Evolutionary conservation across 2,329 filamentous ascomycete species (phyloP).

Genomic region (Didymosphaeria variabile): DNA sequence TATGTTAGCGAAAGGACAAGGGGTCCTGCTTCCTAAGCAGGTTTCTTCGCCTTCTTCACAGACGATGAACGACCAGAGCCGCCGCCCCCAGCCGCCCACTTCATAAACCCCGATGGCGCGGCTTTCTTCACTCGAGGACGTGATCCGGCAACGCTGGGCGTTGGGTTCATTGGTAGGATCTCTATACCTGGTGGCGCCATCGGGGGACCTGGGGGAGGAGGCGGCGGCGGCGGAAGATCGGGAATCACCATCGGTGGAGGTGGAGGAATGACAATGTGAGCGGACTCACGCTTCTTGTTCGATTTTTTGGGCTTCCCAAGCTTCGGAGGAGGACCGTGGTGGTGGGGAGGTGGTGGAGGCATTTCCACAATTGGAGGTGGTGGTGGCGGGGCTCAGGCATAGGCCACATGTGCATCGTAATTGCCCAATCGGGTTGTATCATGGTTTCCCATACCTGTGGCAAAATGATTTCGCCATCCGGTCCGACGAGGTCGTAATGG

Average conservation of each 20-base stretch:
- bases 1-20: slow-evolving; percentile 12
- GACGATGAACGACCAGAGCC: slow-evolving; percentile 16
- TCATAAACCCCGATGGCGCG: slow-evolving; percentile 18
- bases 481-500: slow-evolving; percentile 58
- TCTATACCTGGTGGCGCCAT: neutral
- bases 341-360: slow-evolving; percentile 13
- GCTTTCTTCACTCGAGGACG: slow-evolving; percentile 6
- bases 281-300: slow-evolving; percentile 22
- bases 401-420: slow-evolving; percentile 58
- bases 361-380: slow-evolving; percentile 15
- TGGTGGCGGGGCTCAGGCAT: slow-evolving; percentile 45
- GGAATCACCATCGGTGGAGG: slow-evolving; percentile 16
- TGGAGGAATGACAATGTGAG: slow-evolving; percentile 16
- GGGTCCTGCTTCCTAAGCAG: slow-evolving; percentile 5
- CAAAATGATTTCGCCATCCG: slow-evolving; percentile 57
- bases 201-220: slow-evolving; percentile 4
- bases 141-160: slow-evolving; percentile 4
- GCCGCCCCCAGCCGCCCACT: slow-evolving; percentile 21
- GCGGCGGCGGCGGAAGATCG: slow-evolving; percentile 22
- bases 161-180: slow-evolving; percentile 2
- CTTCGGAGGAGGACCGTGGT: neutral
- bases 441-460: slow-evolving; percentile 57
- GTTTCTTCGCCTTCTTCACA: slow-evolving; percentile 17
- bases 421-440: slow-evolving; percentile 56
- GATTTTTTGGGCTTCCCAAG: slow-evolving; percentile 6